Evolutionary conservation across 2,329 filamentous ascomycete species (phyloP).

Genomic region (Leptographium procerum): DNA sequence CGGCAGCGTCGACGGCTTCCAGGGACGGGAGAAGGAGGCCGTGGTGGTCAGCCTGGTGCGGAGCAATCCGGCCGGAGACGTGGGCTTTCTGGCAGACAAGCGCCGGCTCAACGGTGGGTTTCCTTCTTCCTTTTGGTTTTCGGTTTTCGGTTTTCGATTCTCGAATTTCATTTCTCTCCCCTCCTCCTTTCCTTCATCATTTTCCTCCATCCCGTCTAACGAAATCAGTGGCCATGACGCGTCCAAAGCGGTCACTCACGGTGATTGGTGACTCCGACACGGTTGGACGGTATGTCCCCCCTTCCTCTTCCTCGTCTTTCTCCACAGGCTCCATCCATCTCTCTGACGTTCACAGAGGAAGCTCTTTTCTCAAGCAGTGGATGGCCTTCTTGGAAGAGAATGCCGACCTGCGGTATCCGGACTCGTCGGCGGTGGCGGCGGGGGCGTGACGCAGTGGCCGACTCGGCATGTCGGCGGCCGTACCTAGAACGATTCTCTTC

Average conservation of each 20-base stretch:
- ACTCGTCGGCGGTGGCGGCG: slow-evolving; percentile 34
- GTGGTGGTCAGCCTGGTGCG: slow-evolving; percentile 88
- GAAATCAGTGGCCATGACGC: slow-evolving; percentile 90
- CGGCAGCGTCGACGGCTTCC: slow-evolving; percentile 92
- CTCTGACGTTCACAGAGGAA: slow-evolving; percentile 48
- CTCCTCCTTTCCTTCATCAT: too few relatives aligned
- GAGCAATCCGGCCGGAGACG: slow-evolving; percentile 76
- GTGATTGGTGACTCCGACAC: slow-evolving; percentile 93
- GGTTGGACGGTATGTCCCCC: slow-evolving; percentile 52
- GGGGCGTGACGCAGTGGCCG: background rate
- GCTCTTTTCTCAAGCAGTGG: slow-evolving; percentile 77
- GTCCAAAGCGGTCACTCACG: slow-evolving; percentile 79
- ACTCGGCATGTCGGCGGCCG: background rate
- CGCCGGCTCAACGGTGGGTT: slow-evolving; percentile 73
- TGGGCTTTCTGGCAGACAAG: slow-evolving; percentile 89
- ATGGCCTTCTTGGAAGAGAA: slow-evolving; percentile 85
- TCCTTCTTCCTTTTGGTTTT: too few relatives aligned
- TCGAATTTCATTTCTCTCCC: too few relatives aligned
- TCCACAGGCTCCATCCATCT: slow-evolving; percentile 11
- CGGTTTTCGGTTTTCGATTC: too few relatives aligned
- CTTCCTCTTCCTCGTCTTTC: slow-evolving; percentile 10
- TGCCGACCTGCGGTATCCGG: slow-evolving; percentile 81
- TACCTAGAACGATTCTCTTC: too few relatives aligned
- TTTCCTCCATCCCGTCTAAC: too few relatives aligned
- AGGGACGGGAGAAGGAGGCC: slow-evolving; percentile 93